Evolutionary conservation across 805 yeast species (phyloP), one percentile per base, ranked within the genome.

Genomic region (Candida manassasensis): DNA sequence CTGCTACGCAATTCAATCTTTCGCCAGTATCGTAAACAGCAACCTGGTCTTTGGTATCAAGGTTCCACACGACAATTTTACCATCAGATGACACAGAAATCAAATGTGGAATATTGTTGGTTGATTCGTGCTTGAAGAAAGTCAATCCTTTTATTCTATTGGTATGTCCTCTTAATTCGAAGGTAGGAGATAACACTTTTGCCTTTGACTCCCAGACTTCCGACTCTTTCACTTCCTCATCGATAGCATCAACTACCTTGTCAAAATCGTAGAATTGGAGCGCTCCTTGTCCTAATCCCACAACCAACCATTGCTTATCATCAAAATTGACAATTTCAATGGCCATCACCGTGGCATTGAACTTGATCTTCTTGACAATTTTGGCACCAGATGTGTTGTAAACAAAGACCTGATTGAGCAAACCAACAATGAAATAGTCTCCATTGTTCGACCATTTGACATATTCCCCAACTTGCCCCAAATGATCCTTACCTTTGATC

Each of bases 21-120:
- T 93, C 97, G 9, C 94, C 95, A 14, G 90, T 75, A 44, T 81
- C 86, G 55, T 88, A 90, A 3, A 87, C 93, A 0, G 96, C 97
- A 16, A 88, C 73, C 57, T 88, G 95, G 49, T 85, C 94, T 48
- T 73, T 71, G 53, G 81, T 62, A 2, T 46, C 29, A 13, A 67
- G 44, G 53, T 89, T 83, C 96, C 97, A 90, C 3, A 90, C 84
- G 6, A 93, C 95, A 35, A 90, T 81, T 50, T 77, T 84, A 17
- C 97, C 97, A 58, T 90, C 97, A 0, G 97, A 85, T 0, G 96
- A 85, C 9, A 88, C 85, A 2, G 95, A 82, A 0, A 85, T 73
- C 50, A 93, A 58, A 51, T 72, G 83, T 4, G 69, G 67, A 15
- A 52, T 44, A 17, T 45, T 49, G 28, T 42, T 37, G 18, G 68